A percentile compares a stretch with the other conserved stretches of the same genome.
phyloP scores from a whole-genome alignment of 306 rosid species.

The Cucumis hystrix region DNA sequence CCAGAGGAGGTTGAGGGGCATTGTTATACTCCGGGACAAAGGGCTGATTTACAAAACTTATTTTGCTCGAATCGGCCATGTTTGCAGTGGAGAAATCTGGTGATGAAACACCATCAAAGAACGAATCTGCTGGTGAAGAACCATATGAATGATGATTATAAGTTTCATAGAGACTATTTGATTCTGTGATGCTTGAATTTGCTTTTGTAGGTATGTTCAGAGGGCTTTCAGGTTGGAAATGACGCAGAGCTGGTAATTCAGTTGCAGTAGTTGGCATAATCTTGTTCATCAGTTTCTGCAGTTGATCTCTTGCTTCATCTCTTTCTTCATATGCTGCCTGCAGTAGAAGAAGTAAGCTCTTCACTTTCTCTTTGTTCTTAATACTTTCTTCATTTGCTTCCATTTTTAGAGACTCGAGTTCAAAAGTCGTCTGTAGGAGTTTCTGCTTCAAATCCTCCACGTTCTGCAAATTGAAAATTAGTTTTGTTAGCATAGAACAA shows the following conservation, averaged over 20 bases:
- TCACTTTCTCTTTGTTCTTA: conserved; percentile 23
- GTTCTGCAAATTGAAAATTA: conserved; percentile 24
- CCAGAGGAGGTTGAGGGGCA: background rate
- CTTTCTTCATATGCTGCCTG: conserved; percentile 34
- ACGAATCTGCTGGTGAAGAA: conserved; percentile 58
- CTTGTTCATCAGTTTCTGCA: conserved; percentile 24
- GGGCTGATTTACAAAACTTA: conserved; percentile 17
- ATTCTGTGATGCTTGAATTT: conserved; percentile 44
- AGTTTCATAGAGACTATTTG: conserved; percentile 38
- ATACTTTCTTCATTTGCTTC: conserved; percentile 24
- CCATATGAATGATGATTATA: conserved; percentile 29
- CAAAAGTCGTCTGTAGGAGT: conserved; percentile 18
- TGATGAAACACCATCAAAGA: conserved; percentile 51
- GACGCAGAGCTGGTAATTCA: conserved; percentile 9
- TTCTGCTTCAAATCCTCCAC: conserved; percentile 35
- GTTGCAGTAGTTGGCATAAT: conserved; percentile 10
- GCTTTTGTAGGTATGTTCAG: conserved; percentile 37
- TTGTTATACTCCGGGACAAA: conserved; percentile 14
- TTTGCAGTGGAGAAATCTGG: conserved; percentile 44
- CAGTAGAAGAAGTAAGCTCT: conserved; percentile 20
- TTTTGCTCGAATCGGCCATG: conserved; percentile 33
- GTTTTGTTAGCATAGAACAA: conserved; percentile 1
- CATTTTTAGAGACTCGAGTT: conserved; percentile 26
- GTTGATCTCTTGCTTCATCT: conserved; percentile 47
- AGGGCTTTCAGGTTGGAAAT: conserved; percentile 17